These are phyloP conservation scores for Chrysoporthe cubensis DNA, from an alignment of 2,329 filamentous ascomycete genomes.

Conservation along the genomic window DNA sequence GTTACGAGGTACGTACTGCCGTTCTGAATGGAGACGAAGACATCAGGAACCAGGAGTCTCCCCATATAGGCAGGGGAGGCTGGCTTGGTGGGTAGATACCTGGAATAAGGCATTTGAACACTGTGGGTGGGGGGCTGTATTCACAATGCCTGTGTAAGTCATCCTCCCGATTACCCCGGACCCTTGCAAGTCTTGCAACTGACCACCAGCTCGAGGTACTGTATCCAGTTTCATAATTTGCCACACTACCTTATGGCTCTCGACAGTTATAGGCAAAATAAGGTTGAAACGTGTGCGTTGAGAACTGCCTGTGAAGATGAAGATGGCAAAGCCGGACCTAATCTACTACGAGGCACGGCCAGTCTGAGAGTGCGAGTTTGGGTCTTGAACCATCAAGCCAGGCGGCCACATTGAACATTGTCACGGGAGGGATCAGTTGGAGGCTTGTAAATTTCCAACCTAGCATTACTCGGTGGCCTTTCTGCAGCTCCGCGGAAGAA, in stretches of 20 bases:
- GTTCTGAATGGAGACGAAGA: slow-evolving; percentile 16
- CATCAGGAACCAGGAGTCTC: slow-evolving; percentile 17
- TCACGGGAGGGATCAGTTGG: neutral
- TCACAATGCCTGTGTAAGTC: slow-evolving; percentile 17
- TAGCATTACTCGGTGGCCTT: neutral
- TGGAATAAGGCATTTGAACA: slow-evolving; percentile 18
- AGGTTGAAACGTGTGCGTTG: slow-evolving; percentile 11
- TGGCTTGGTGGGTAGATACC: slow-evolving; percentile 15
- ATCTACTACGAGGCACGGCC: neutral
- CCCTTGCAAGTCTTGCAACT: slow-evolving; percentile 16
- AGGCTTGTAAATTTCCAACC: neutral
- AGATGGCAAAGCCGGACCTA: neutral
- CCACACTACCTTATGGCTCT: slow-evolving; percentile 10
- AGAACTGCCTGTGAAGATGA: slow-evolving; percentile 6
- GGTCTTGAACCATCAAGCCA: neutral
- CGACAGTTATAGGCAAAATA: slow-evolving; percentile 16
- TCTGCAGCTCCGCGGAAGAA: neutral
- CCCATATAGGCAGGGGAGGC: slow-evolving; percentile 20
- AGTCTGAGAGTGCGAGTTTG: slow-evolving; percentile 1
- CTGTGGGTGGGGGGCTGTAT: slow-evolving; percentile 25
- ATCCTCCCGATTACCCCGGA: slow-evolving; percentile 20
- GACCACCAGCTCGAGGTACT: slow-evolving; percentile 11
- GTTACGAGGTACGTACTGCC: slow-evolving; percentile 24
- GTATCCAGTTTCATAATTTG: slow-evolving; percentile 21
- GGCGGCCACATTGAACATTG: neutral